These are phyloP conservation scores for Ophiostoma novo-ulmi DNA, from an alignment of 2,329 filamentous ascomycete species.

Conservation along the genomic window DNA sequence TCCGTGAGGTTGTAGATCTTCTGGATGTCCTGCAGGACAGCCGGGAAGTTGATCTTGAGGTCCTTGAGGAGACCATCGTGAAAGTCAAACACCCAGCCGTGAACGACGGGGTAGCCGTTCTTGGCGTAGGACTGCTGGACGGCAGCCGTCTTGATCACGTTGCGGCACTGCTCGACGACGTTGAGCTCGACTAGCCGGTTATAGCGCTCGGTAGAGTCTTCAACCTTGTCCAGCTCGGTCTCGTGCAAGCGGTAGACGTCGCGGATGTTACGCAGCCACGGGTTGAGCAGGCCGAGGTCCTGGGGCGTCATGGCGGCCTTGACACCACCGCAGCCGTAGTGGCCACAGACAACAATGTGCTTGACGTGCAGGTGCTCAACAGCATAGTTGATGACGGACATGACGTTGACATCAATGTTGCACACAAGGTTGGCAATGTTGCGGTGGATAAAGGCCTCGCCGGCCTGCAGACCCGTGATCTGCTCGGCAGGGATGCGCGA, in stretches of 20 bases:
- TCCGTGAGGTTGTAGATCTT: conserved; percentile 48
- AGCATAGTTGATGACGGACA: conserved; percentile 69
- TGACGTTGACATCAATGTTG: conserved; percentile 54
- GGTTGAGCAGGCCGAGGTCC: conserved; percentile 66
- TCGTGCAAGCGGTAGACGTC: conserved; percentile 70
- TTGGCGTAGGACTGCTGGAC: conserved; percentile 66
- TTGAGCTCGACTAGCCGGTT: conserved; percentile 77
- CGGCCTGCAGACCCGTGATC: conserved; percentile 75
- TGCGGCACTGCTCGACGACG: conserved; percentile 70
- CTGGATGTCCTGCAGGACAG: conserved; percentile 48
- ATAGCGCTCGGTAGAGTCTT: conserved; percentile 55
- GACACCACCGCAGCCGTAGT: conserved; percentile 58
- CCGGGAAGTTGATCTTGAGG: conserved; percentile 52
- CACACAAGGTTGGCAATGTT: conserved; percentile 90
- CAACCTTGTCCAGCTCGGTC: conserved; percentile 60
- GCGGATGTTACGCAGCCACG: conserved; percentile 68
- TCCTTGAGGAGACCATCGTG: conserved; percentile 61
- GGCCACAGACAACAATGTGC: conserved; percentile 73
- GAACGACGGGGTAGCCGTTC: conserved; percentile 63
- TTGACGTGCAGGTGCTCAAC: conserved; percentile 75
- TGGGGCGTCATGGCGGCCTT: conserved; percentile 59
- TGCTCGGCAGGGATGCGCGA: conserved; percentile 87
- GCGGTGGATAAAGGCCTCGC: conserved; percentile 88
- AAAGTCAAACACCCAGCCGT: conserved; percentile 70
- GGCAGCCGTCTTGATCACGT: conserved; percentile 71